Evolutionary conservation across 495 filamentous ascomycete genomes (phyloP).

Genomic region (Xylaria longipes): DNA sequence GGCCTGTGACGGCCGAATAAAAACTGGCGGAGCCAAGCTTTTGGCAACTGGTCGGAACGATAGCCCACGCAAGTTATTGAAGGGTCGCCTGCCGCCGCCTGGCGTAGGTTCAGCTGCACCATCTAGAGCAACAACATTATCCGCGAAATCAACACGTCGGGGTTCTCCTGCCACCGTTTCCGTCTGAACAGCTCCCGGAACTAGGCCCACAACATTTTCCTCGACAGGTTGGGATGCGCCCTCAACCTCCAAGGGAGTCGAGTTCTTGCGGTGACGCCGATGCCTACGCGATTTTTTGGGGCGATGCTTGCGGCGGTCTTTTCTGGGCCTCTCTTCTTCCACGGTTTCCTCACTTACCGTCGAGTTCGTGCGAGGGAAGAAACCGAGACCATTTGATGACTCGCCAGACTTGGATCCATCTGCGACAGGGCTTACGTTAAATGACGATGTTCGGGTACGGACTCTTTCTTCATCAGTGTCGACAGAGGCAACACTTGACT

Average conservation of each 20-base stretch:
- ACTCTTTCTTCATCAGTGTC: conserved; percentile 53
- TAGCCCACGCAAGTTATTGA: conserved; percentile 48
- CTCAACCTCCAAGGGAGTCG: conserved; percentile 32
- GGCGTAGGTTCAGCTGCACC: conserved; percentile 42
- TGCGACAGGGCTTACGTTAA: conserved; percentile 38
- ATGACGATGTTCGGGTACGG: conserved; percentile 45
- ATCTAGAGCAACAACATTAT: conserved; percentile 31
- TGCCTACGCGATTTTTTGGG: conserved; percentile 43
- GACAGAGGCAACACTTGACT: conserved; percentile 74
- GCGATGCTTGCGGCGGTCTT: conserved; percentile 38
- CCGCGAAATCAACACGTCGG: conserved; percentile 52
- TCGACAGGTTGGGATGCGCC: conserved; percentile 22
- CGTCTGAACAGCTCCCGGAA: conserved; percentile 31
- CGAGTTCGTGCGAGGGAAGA: conserved; percentile 33
- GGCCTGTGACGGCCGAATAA: conserved; percentile 42
- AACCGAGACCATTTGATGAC: conserved; percentile 35
- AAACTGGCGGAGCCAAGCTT: conserved; percentile 54
- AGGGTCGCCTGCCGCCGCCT: conserved; percentile 38
- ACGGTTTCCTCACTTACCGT: conserved; percentile 45
- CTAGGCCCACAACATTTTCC: conserved; percentile 42
- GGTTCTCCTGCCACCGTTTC: conserved; percentile 41
- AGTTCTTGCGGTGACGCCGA: conserved; percentile 42
- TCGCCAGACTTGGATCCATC: conserved; percentile 45
- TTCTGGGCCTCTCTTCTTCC: conserved; percentile 46
- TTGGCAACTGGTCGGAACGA: conserved; percentile 52